Conservation (phyloP, 768 basidiomycete species). For the Agrocybe praecox region DNA sequence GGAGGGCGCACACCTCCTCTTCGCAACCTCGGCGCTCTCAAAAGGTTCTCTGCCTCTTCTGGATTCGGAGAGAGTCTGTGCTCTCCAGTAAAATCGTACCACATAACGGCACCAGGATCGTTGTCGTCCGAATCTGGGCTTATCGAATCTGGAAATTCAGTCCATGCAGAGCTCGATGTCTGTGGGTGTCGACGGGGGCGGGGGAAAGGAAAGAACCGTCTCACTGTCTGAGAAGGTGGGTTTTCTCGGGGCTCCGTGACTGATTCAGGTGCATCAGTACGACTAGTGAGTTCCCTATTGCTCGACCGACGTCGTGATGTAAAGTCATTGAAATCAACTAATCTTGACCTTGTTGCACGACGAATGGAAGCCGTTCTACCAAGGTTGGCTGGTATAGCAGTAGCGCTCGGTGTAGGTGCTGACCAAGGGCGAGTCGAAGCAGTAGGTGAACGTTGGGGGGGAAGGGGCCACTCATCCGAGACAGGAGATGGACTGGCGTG, state of each 20-base stretch:
- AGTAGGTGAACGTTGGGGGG: constrained; percentile 25
- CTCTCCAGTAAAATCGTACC: constrained; percentile 8
- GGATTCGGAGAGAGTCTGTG: constrained; percentile 10
- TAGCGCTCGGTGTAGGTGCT: constrained; percentile 16
- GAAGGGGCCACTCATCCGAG: constrained; percentile 29
- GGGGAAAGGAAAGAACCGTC: constrained; percentile 62
- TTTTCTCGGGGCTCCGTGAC: constrained; percentile 29
- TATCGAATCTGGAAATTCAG: constrained; percentile 21
- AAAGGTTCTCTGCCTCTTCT: constrained; percentile 20
- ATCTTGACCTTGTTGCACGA: constrained; percentile 53
- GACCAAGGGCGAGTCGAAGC: constrained; percentile 36
- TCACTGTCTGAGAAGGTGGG: constrained; percentile 19
- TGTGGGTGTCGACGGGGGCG: constrained; percentile 45
- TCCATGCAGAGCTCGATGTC: constrained; percentile 21
- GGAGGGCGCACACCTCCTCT: constrained; percentile 70
- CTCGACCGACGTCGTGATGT: constrained; percentile 63
- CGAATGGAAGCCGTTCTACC: constrained; percentile 65
- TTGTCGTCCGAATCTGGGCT: constrained; percentile 18
- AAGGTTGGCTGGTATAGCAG: constrained; percentile 32
- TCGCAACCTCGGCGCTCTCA: constrained; percentile 53
- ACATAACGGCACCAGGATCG: constrained; percentile 1
- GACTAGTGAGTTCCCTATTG: constrained; percentile 36
- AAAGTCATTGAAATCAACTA: constrained; percentile 74
- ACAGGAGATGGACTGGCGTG: constrained; percentile 37
- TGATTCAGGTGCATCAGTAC: constrained; percentile 28